phyloP scores from a whole-genome alignment of 2,329 filamentous ascomycete species.

The Cyclaneusma minus region DNA sequence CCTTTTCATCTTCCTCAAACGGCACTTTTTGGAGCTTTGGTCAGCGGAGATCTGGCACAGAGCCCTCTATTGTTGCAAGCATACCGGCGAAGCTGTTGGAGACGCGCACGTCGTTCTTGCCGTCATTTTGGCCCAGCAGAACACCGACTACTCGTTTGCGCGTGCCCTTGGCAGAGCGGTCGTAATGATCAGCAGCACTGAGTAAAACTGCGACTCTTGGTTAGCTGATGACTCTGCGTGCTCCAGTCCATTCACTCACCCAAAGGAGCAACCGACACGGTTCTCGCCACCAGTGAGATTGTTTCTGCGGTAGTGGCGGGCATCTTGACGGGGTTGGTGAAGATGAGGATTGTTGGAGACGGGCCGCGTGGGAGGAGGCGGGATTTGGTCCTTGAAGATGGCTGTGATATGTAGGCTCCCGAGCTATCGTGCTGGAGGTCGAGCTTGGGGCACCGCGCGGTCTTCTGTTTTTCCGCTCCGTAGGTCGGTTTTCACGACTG shows the following conservation, averaged over 20 bases:
- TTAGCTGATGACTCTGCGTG: too few relatives aligned
- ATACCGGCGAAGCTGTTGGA: slow-evolving; percentile 97
- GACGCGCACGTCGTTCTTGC: slow-evolving; percentile 87
- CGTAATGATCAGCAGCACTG: slow-evolving; percentile 96
- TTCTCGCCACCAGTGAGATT: slow-evolving; percentile 83
- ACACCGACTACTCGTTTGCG: slow-evolving; percentile 84
- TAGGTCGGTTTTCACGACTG: too few relatives aligned
- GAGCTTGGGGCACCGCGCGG: too few relatives aligned
- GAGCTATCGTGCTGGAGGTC: too few relatives aligned
- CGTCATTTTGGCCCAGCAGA: slow-evolving; percentile 86
- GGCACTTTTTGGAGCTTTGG: slow-evolving; percentile 45
- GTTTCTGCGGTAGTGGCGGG: slow-evolving; percentile 94
- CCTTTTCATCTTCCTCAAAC: slow-evolving; percentile 97
- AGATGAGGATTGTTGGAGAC: slow-evolving; percentile 5
- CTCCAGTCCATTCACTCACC: too few relatives aligned
- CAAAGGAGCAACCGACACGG: slow-evolving; percentile 91
- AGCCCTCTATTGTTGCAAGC: slow-evolving; percentile 12
- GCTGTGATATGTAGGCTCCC: too few relatives aligned
- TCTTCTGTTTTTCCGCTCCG: too few relatives aligned
- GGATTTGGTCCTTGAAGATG: too few relatives aligned
- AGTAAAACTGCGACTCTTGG: too few relatives aligned
- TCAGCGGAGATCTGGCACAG: slow-evolving; percentile 7
- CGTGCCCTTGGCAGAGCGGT: slow-evolving; percentile 79
- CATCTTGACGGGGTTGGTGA: slow-evolving; percentile 40
- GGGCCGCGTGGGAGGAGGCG: too few relatives aligned